Evolutionary conservation across 1,284 basidiomycete species (phyloP).

Genomic region (Xerocomus cyaneibrunnescens): DNA sequence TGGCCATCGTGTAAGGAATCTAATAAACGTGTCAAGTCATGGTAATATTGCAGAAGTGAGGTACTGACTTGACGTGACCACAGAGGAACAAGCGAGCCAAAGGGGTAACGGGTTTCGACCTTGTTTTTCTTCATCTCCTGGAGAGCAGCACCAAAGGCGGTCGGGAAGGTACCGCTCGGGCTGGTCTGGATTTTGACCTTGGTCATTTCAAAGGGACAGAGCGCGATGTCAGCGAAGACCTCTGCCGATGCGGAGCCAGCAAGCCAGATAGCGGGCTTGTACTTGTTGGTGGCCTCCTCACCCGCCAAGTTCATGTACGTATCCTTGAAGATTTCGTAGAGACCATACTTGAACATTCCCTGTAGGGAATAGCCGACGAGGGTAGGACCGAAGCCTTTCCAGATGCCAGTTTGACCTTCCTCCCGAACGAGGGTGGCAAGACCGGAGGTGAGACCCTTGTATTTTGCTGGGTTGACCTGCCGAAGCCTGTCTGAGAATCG

Average conservation of each 20-base stretch:
- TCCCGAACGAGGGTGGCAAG: constrained; percentile 77
- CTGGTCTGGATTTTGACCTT: constrained; percentile 85
- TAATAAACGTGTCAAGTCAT: constrained; percentile 24
- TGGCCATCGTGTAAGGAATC: constrained; percentile 88
- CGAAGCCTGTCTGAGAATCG: neutral
- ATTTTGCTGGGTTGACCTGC: constrained; percentile 69
- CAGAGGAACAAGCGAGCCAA: constrained; percentile 76
- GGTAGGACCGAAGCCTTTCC: constrained; percentile 93
- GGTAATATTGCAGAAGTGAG: neutral
- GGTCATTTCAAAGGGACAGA: constrained; percentile 81
- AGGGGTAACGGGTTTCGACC: constrained; percentile 73
- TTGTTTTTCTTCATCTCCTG: constrained; percentile 61
- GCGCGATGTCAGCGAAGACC: constrained; percentile 91
- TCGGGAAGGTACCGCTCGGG: constrained; percentile 70
- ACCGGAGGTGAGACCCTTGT: constrained; percentile 71
- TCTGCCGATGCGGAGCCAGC: constrained; percentile 92
- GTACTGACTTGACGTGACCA: constrained; percentile 75
- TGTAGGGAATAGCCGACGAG: constrained; percentile 94
- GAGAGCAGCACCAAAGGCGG: constrained; percentile 67
- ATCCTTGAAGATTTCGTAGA: constrained; percentile 97
- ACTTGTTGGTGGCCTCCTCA: constrained; percentile 78
- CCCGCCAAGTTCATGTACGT: constrained; percentile 83
- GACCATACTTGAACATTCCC: constrained; percentile 96
- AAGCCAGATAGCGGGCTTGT: constrained; percentile 95
- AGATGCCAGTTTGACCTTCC: constrained; percentile 83